phyloP scores from a whole-genome alignment of 169 alveolate genomes.

The Babesia bovis region DNA sequence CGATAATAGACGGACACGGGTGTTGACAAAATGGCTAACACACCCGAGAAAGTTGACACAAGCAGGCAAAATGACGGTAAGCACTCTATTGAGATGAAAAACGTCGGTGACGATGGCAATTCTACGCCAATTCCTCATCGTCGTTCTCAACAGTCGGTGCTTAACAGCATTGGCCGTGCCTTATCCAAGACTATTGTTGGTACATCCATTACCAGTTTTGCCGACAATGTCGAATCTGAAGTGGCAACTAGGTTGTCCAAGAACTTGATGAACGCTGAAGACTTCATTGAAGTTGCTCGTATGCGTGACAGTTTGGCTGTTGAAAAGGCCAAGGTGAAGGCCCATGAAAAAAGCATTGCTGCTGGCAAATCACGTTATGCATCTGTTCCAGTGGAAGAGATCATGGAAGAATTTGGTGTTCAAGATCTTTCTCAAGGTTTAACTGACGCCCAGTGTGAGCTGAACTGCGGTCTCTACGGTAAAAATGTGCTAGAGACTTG shows the following conservation, averaged over 20 bases:
- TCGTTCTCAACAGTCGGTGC: not conserved
- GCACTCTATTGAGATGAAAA: not conserved
- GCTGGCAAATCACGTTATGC: conserved; percentile 75
- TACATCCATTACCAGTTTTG: conserved; percentile 29
- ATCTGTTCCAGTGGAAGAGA: conserved; percentile 66
- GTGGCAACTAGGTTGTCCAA: conserved; percentile 47
- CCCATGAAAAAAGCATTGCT: conserved; percentile 64
- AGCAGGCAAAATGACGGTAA: not conserved
- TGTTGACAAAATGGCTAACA: not conserved
- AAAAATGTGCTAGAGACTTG: conserved; percentile 83
- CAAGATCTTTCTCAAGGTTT: conserved; percentile 73
- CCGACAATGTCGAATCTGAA: conserved; percentile 57
- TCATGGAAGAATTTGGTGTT: conserved; percentile 76
- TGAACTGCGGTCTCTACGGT: conserved; percentile 81
- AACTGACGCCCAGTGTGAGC: conserved; percentile 72
- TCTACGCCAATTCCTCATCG: not conserved
- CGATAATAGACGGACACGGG: not conserved
- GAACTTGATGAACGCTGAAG: conserved; percentile 54
- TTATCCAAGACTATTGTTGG: not conserved
- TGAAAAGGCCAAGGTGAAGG: conserved; percentile 61
- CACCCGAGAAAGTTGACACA: not conserved
- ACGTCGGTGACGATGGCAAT: not conserved
- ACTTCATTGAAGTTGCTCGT: conserved; percentile 55
- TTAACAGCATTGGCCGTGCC: conserved; percentile 10
- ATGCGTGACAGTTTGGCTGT: conserved; percentile 56